These are phyloP conservation scores for Candida incommunis DNA, from an alignment of 805 yeast genomes.

Conservation along the genomic window DNA sequence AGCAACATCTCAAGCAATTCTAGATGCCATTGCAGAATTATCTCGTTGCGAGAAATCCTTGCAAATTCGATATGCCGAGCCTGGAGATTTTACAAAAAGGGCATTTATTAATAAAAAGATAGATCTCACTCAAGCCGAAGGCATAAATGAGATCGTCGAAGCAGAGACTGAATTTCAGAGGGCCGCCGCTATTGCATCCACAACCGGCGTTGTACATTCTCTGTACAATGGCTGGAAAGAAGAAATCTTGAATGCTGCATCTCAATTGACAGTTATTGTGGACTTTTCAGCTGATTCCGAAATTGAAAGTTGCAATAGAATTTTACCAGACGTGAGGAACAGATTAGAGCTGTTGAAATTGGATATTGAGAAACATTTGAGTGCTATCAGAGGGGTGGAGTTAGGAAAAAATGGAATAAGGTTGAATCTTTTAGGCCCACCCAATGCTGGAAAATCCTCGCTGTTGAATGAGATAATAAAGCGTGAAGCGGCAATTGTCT, in stretches of 20 bases:
- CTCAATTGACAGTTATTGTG: constrained; percentile 71
- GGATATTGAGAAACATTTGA: background rate
- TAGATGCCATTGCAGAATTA: constrained; percentile 37
- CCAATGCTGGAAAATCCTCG: constrained; percentile 94
- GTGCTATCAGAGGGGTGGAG: constrained; percentile 19
- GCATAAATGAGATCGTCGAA: constrained; percentile 73
- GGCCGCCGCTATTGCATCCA: constrained; percentile 53
- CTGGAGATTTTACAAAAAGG: constrained; percentile 82
- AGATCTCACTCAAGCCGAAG: constrained; percentile 85
- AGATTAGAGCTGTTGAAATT: background rate
- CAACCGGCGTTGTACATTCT: constrained; percentile 50
- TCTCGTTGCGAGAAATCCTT: constrained; percentile 10
- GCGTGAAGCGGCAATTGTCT: constrained; percentile 80
- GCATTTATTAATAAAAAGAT: constrained; percentile 75
- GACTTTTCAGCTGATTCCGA: constrained; percentile 95
- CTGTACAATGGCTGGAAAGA: constrained; percentile 55
- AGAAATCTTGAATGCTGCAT: constrained; percentile 48
- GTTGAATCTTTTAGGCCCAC: constrained; percentile 70
- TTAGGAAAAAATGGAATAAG: constrained; percentile 60
- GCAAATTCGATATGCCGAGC: constrained; percentile 64
- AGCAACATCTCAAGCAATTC: constrained; percentile 61
- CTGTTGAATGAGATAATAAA: constrained; percentile 61
- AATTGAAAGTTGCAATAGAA: constrained; percentile 40
- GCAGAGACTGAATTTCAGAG: constrained; percentile 92
- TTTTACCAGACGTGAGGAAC: background rate